Evolutionary conservation across 2,329 filamentous ascomycete species (phyloP).

Genomic region (Pseudogymnoascus sp.): DNA sequence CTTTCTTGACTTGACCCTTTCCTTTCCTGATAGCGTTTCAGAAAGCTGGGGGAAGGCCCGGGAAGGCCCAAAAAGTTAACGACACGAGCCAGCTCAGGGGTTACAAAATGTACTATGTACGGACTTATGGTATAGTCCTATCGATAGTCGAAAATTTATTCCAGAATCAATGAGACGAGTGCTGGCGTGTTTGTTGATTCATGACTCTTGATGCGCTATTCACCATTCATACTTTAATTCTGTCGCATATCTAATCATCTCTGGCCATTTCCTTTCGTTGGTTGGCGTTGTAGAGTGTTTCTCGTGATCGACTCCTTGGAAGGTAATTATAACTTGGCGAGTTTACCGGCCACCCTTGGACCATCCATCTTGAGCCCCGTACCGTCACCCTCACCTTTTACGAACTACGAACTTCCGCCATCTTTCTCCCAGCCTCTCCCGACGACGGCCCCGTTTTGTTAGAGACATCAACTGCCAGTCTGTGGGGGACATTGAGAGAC

Average conservation of each 20-base stretch:
- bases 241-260: not conserved
- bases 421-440: not conserved
- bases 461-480: not conserved
- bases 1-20: not conserved
- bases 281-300: not conserved
- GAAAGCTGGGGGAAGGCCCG: not conserved
- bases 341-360: constrained; percentile 5
- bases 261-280: not conserved
- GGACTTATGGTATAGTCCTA: no score
- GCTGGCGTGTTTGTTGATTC: not conserved
- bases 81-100: constrained; percentile 1
- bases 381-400: not conserved
- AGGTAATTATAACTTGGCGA: constrained; percentile 7
- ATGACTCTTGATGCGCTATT: not conserved
- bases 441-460: constrained; percentile 5
- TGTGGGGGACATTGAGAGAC: not conserved
- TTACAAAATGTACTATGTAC: not conserved
- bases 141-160: not conserved
- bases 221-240: not conserved
- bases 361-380: not conserved
- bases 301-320: constrained; percentile 1
- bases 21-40: not conserved
- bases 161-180: not conserved
- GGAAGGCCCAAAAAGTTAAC: not conserved
- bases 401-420: not conserved